These are phyloP conservation scores for Elsinoe perseae DNA, from an alignment of 2,329 filamentous ascomycete genomes.

Conservation along the genomic window DNA sequence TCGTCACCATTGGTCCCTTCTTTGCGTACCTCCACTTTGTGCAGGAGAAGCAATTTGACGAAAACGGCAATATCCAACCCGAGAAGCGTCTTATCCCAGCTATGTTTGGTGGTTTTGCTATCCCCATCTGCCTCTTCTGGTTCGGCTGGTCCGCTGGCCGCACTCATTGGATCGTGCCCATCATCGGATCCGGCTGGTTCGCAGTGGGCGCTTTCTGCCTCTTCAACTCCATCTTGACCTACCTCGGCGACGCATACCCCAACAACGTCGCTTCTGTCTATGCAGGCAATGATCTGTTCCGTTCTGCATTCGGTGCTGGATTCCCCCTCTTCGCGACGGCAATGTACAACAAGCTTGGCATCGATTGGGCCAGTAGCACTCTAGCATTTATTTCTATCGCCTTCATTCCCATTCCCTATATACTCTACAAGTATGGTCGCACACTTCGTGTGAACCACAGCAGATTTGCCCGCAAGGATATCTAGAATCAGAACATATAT, in stretches of 20 bases:
- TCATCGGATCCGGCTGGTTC: slow-evolving; percentile 35
- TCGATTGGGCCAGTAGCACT: slow-evolving; percentile 36
- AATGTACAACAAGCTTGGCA: slow-evolving; percentile 36
- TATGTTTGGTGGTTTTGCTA: slow-evolving; percentile 33
- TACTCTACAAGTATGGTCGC: slow-evolving; percentile 37
- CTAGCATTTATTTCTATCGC: slow-evolving; percentile 36
- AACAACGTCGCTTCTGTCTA: slow-evolving; percentile 37
- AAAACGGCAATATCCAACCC: slow-evolving; percentile 15
- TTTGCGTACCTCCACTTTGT: slow-evolving; percentile 18
- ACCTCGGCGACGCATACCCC: slow-evolving; percentile 37
- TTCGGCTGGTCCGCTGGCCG: slow-evolving; percentile 34
- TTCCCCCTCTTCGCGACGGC: slow-evolving; percentile 35
- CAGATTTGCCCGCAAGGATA: slow-evolving; percentile 36
- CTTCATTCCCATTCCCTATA: slow-evolving; percentile 41
- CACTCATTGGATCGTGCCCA: slow-evolving; percentile 38
- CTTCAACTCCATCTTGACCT: slow-evolving; percentile 42
- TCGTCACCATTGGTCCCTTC: slow-evolving; percentile 16
- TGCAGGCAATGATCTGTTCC: slow-evolving; percentile 40
- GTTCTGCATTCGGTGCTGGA: slow-evolving; percentile 34
- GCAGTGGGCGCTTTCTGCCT: slow-evolving; percentile 38
- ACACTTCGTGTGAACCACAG: slow-evolving; percentile 35
- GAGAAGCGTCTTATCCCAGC: slow-evolving; percentile 31
- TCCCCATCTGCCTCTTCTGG: slow-evolving; percentile 40
- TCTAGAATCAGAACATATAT: slow-evolving; percentile 17
- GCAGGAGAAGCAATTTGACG: slow-evolving; percentile 15